A percentile compares a stretch with the other conserved stretches of the same genome.
Evolutionary conservation across 2,329 filamentous ascomycete species (phyloP).

Genomic region (Hypoxylon sp.): DNA sequence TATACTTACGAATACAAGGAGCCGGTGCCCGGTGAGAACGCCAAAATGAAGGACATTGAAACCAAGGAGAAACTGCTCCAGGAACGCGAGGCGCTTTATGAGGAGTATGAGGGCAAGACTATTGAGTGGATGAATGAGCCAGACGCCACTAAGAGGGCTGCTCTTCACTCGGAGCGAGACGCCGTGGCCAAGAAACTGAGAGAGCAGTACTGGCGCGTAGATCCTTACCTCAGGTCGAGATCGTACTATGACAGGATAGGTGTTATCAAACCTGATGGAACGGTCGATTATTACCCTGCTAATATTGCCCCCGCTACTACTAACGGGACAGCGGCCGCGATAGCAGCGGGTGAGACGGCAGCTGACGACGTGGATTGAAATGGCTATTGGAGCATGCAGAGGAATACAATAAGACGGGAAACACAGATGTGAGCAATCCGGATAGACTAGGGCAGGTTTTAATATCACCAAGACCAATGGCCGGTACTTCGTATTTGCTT

Average conservation of each 20-base stretch:
- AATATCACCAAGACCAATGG: constrained; percentile 25
- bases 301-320: constrained; percentile 38
- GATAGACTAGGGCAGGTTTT: constrained; percentile 31
- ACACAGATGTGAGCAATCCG: constrained; percentile 14
- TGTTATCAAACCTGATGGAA: constrained; percentile 75
- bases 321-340: constrained; percentile 43
- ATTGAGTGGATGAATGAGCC: constrained; percentile 77
- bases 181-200: constrained; percentile 73
- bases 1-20: constrained; percentile 89
- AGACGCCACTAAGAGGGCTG: constrained; percentile 60
- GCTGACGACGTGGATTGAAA: constrained; percentile 62
- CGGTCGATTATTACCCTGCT: constrained; percentile 76
- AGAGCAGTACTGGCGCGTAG: constrained; percentile 87
- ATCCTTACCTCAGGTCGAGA: constrained; percentile 86
- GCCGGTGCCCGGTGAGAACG: constrained; percentile 81
- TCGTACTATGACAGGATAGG: constrained; percentile 88
- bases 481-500: constrained; percentile 2
- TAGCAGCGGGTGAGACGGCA: constrained; percentile 54
- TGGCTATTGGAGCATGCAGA: background rate
- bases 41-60: constrained; percentile 74
- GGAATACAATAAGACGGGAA: constrained; percentile 8
- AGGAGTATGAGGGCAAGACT: constrained; percentile 80
- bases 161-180: constrained; percentile 69
- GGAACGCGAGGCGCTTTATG: constrained; percentile 74
- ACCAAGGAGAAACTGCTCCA: constrained; percentile 74